These are phyloP conservation scores for Ophiocordyceps unilateralis DNA, from an alignment of 2,329 filamentous ascomycete species.

Conservation along the genomic window DNA sequence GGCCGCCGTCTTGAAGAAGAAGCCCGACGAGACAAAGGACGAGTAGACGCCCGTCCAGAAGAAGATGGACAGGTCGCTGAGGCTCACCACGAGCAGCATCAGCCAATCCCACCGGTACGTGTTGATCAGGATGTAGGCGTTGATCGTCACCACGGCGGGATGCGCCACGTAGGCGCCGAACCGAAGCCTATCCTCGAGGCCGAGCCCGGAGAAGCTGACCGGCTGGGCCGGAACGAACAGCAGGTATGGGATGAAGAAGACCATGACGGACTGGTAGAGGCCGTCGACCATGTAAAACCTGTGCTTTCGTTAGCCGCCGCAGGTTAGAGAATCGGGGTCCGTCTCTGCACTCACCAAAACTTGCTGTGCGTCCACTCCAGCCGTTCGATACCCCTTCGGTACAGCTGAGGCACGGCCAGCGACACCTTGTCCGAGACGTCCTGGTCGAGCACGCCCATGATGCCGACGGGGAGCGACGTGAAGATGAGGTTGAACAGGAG, in stretches of 20 bases:
- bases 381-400: slow-evolving; percentile 86
- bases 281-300: slow-evolving; percentile 92
- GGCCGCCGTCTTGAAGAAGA: slow-evolving; percentile 58
- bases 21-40: slow-evolving; percentile 26
- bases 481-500: slow-evolving; percentile 93
- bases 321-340: not conserved
- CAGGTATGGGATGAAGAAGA: slow-evolving; percentile 84
- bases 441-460: slow-evolving; percentile 94
- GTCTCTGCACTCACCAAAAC: slow-evolving; percentile 57
- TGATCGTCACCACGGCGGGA: slow-evolving; percentile 74
- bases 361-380: slow-evolving; percentile 92
- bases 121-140: slow-evolving; percentile 88
- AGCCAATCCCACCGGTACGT: slow-evolving; percentile 98
- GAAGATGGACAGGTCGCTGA: slow-evolving; percentile 80
- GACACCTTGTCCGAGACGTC: slow-evolving; percentile 92
- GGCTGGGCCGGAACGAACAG: slow-evolving; percentile 54
- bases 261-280: slow-evolving; percentile 83
- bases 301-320: not conserved
- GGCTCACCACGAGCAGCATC: slow-evolving; percentile 61
- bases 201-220: slow-evolving; percentile 53
- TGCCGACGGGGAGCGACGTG: slow-evolving; percentile 82
- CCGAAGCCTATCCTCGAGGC: slow-evolving; percentile 62
- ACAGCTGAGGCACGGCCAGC: slow-evolving; percentile 84
- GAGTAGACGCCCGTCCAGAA: slow-evolving; percentile 89
- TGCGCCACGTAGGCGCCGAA: slow-evolving; percentile 80